A percentile compares a stretch with the other conserved stretches of the same genome.
Conservation (phyloP, 495 filamentous ascomycete genomes). For the Cudoniella acicularis region DNA sequence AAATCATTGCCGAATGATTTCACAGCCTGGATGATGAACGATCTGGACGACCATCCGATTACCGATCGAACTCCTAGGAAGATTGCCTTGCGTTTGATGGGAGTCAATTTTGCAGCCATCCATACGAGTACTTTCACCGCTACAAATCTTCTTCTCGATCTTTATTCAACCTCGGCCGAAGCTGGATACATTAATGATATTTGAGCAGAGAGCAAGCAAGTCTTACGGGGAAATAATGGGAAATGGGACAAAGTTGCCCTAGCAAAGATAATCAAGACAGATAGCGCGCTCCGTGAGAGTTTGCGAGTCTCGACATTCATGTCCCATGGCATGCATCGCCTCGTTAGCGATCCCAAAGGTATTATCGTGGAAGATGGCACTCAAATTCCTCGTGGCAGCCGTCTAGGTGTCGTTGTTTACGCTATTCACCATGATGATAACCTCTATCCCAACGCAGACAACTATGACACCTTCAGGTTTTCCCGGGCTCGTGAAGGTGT, state of each 20-base stretch:
- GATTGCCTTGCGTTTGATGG: conserved; percentile 34
- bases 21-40: conserved; percentile 33
- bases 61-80: conserved; percentile 23
- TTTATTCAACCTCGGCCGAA: conserved; percentile 39
- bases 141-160: conserved; percentile 40
- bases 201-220: conserved; percentile 49
- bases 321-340: conserved; percentile 33
- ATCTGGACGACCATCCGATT: conserved; percentile 26
- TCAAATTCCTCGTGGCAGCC: conserved; percentile 32
- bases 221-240: conserved; percentile 27
- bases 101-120: conserved; percentile 46
- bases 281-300: conserved; percentile 52
- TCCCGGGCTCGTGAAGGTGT: conserved; percentile 14
- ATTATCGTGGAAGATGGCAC: conserved; percentile 34
- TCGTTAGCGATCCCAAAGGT: conserved; percentile 36
- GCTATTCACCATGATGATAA: conserved; percentile 37
- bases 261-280: conserved; percentile 42
- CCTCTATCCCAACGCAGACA: conserved; percentile 30
- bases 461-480: conserved; percentile 40
- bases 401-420: conserved; percentile 33
- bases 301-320: conserved; percentile 38
- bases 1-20: conserved; percentile 30
- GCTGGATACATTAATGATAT: conserved; percentile 42
- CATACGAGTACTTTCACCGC: conserved; percentile 47
- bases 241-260: conserved; percentile 28